Evolutionary conservation across 306 rosid genomes (phyloP).

Genomic region (Glycyrrhiza uralensis): DNA sequence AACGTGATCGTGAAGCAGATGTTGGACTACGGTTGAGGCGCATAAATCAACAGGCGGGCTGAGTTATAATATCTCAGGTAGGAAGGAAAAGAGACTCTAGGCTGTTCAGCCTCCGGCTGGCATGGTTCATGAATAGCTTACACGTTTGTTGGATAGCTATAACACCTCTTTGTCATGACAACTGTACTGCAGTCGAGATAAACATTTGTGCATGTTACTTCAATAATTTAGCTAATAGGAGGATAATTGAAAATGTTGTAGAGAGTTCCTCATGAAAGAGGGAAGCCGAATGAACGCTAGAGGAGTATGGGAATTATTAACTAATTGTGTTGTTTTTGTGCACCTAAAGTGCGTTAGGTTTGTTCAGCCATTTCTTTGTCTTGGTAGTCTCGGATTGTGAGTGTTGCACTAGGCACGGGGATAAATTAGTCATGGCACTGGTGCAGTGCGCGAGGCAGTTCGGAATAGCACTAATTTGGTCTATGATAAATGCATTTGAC

Average conservation of each 20-base stretch:
- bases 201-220: conserved; percentile 28
- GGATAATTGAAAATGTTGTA: conserved; percentile 12
- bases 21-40: conserved; percentile 68
- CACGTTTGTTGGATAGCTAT: conserved; percentile 24
- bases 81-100: conserved; percentile 7
- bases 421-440: no score
- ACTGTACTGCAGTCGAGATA: conserved; percentile 13
- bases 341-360: no score
- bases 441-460: no score
- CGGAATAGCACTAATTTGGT: no score
- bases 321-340: no score
- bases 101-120: conserved; percentile 15
- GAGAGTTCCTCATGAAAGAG: conserved; percentile 2
- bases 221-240: conserved; percentile 27
- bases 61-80: conserved; percentile 15
- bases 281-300: background rate
- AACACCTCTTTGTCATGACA: conserved; percentile 16
- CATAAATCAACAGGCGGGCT: conserved; percentile 37
- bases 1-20: conserved; percentile 57
- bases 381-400: no score
- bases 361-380: no score
- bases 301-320: no score
- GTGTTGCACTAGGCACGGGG: no score
- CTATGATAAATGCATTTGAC: no score
- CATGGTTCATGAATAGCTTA: conserved; percentile 25